Evolutionary conservation across 2,329 filamentous ascomycete species (phyloP), one percentile per base, ranked within the genome.

Genomic region (Venturia effusa): DNA sequence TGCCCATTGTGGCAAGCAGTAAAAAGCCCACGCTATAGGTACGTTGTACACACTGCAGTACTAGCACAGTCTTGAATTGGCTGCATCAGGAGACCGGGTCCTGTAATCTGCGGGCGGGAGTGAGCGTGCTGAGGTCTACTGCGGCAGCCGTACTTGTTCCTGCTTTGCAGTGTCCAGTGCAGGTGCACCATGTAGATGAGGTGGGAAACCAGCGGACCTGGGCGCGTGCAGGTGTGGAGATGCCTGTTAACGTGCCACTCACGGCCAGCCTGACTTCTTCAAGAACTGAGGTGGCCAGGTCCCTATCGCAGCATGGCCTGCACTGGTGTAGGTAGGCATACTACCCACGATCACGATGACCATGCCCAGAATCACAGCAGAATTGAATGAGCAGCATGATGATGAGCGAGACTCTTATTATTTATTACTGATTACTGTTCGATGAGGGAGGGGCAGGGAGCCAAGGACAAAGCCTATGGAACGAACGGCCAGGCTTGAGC

Each of bases 171-270:
- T n/a, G n/a, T n/a, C n/a, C n/a, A n/a, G n/a, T n/a, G n/a, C n/a
- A n/a, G n/a, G n/a, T n/a, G n/a, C 59, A 60, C 37, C 59, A 60
- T 60, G n/a, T 60, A 60, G 34, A 60, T 60, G 59, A 60, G 27
- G 51, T 34, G 51, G 51, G 51, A 57, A n/a, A 37, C 3, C 30
- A 57, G 27, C n/a, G 8, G 30, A 57, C 51, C 51, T 34, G 51
- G 27, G 34, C 34, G n/a, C 48, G 48, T 24, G 48, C 48, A 32
- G 32, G 59, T 27, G 27, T 54, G 48, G 48, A 54, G 8, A 34
- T 57, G 51, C 51, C 51, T 34, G 51, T 57, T 10, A 34, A 57
- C 30, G 51, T 57, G 11, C 2, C 48, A 54, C 48, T 17, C 41
- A 45, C 41, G 27, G 48, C 48, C 48, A 22, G 37, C 37, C 37